Evolutionary conservation across 2,329 filamentous ascomycete genomes (phyloP), one percentile per base, ranked within the genome.

Genomic region (Aspergillus proliferans): DNA sequence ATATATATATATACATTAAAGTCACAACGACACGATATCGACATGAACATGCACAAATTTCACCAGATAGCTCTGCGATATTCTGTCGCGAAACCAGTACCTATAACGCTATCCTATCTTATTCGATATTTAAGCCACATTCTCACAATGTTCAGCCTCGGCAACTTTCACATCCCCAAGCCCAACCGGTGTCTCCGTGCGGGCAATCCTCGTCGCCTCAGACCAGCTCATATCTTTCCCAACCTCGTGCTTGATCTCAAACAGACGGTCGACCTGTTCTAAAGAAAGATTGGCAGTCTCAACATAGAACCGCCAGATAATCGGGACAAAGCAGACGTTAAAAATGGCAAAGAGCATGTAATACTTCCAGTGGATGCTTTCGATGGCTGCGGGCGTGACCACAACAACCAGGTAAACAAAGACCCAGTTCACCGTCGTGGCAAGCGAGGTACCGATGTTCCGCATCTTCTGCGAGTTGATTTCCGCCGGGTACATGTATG

Each of bases 311-410:
- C 58, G 48, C 45, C 58, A 65, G 7, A 58, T 52, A n/a, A 59
- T 50, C 4, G 61, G 60, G 1, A 63, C 28, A 41, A 63, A 65
- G 3, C 47, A 47, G 10, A 58, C 45, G 45, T 63, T 65, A 19
- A 58, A 47, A 6, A 60, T 52, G 8, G 55, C 56, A 63, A 78
- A 83, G 53, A 81, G 71, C 30, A 81, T 71, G 65, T 75, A 81
- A 47, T 76, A 81, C 47, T 71, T 73, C 70, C 76, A 81, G 4
- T 73, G 67, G 0, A 80, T 64, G 19, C 71, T 75, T 19, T 71
- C 61, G 15, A 68, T 63, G 1, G 55, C 57, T 9, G 49, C 49
- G 2, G 58, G 59, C 2, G 56, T 59, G 22, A 52, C 48, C 19
- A 50, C 46, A 19, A 61, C 58, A 14, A 59, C 46, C 19, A 59